A percentile compares a stretch with the other conserved stretches of the same genome.
Conservation (phyloP, 2,329 filamentous ascomycete species). For the Penicillium sp. region DNA sequence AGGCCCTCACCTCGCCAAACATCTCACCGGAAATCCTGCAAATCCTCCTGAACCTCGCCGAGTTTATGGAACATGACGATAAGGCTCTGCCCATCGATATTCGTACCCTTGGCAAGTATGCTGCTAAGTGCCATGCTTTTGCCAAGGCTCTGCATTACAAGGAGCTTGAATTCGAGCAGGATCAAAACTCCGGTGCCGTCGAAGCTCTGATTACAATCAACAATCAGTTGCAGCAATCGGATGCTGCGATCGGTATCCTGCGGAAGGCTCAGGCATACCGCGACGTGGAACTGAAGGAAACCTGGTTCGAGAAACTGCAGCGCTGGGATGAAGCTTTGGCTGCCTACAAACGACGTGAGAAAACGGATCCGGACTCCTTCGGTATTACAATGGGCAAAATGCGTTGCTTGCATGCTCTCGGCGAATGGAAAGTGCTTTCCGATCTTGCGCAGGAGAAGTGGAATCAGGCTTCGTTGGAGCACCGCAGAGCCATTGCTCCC, state of each 20-base stretch:
- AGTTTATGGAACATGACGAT: constrained; percentile 99
- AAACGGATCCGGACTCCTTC: constrained; percentile 73
- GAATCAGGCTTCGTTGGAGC: constrained; percentile 83
- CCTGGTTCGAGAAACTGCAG: constrained; percentile 98
- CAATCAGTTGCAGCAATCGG: constrained; percentile 97
- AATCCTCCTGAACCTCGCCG: constrained; percentile 89
- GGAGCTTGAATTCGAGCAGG: constrained; percentile 95
- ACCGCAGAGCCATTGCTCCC: constrained; percentile 87
- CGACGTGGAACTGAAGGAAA: constrained; percentile 94
- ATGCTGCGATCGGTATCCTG: constrained; percentile 96
- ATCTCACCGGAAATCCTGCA: constrained; percentile 95
- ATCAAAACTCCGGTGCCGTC: constrained; percentile 92
- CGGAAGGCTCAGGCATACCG: constrained; percentile 94
- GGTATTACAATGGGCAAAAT: constrained; percentile 99
- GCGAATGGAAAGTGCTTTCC: constrained; percentile 94
- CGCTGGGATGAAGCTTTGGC: constrained; percentile 96
- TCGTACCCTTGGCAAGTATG: constrained; percentile 87
- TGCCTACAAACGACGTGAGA: constrained; percentile 86
- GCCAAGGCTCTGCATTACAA: constrained; percentile 99
- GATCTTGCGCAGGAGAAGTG: constrained; percentile 89
- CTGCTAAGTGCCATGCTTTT: constrained; percentile 94
- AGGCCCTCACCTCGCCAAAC: constrained; percentile 90
- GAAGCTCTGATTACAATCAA: constrained; percentile 99
- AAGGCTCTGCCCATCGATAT: constrained; percentile 98
- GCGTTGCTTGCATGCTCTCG: constrained; percentile 94